Conservation (phyloP, 176 grass and related monocot genomes). For the Otatea glauca region DNA sequence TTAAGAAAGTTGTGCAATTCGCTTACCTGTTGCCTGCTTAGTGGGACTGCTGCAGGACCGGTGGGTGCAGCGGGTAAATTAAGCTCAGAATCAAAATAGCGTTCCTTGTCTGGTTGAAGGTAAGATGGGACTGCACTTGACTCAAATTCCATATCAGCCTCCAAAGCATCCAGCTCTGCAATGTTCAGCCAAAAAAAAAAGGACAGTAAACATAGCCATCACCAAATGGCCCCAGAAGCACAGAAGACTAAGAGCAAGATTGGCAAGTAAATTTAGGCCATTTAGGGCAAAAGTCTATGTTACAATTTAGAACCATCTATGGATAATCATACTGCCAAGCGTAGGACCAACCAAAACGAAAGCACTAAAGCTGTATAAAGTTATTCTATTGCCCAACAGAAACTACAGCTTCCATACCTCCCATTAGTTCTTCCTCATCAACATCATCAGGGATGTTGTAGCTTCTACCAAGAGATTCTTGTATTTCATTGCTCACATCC, state of each 20-base stretch:
- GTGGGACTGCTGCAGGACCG: conserved; percentile 53
- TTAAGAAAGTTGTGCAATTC: background rate
- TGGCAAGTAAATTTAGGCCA: background rate
- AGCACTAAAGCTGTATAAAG: background rate
- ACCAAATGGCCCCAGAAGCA: background rate
- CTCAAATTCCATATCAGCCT: conserved; percentile 85
- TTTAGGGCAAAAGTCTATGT: background rate
- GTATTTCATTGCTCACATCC: conserved; percentile 90
- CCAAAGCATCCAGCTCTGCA: conserved; percentile 91
- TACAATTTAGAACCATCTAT: conserved; percentile 10
- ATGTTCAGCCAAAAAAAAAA: conserved; percentile 2
- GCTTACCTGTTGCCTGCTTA: conserved; percentile 52
- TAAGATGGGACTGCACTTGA: conserved; percentile 81
- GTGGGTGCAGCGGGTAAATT: conserved; percentile 75
- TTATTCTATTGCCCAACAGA: background rate
- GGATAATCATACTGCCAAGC: background rate
- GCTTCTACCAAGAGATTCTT: conserved; percentile 91
- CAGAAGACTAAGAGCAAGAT: background rate
- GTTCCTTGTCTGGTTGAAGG: conserved; percentile 83
- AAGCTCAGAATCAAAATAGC: conserved; percentile 70
- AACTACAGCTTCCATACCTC: conserved; percentile 62
- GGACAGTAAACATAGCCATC: background rate
- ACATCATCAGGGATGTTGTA: conserved; percentile 96
- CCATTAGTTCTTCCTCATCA: conserved; percentile 93
- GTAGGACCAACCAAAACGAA: background rate